These are phyloP conservation scores for Heliosperma pusillum DNA, from an alignment of 148 eudicot species.

Conservation along the genomic window DNA sequence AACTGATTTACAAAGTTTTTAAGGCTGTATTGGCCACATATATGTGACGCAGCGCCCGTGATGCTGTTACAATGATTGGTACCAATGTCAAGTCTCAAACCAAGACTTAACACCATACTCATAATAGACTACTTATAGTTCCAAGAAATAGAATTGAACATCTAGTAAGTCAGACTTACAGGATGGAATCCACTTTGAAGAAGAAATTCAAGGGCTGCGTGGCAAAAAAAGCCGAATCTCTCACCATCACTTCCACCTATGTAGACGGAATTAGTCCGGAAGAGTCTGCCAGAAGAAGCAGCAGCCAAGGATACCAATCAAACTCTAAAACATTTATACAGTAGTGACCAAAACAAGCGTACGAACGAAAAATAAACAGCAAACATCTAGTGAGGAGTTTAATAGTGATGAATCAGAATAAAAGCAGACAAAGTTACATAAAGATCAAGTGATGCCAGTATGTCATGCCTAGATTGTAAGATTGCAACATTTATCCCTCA, in stretches of 20 bases:
- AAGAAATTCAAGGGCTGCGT: conserved; percentile 93
- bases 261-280: conserved; percentile 73
- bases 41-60: too few relatives aligned
- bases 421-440: background rate
- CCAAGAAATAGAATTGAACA: conserved; percentile 3
- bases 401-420: background rate
- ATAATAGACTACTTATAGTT: conserved; percentile 1
- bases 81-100: too few relatives aligned
- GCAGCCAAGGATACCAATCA: conserved; percentile 15
- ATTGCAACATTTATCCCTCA: background rate
- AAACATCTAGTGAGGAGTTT: background rate
- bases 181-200: conserved; percentile 92
- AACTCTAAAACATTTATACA: background rate
- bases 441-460: background rate
- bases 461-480: background rate
- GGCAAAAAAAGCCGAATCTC: conserved; percentile 90
- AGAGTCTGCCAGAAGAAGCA: conserved; percentile 44
- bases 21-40: too few relatives aligned
- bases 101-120: too few relatives aligned
- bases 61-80: too few relatives aligned
- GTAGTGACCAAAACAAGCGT: conserved; percentile 2
- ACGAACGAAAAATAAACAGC: background rate
- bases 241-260: conserved; percentile 79
- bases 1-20: too few relatives aligned
- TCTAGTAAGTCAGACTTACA: conserved; percentile 46